Base-by-base conservation (phyloP, 139 green algal species). In the Nannochloris sp. region DNA sequence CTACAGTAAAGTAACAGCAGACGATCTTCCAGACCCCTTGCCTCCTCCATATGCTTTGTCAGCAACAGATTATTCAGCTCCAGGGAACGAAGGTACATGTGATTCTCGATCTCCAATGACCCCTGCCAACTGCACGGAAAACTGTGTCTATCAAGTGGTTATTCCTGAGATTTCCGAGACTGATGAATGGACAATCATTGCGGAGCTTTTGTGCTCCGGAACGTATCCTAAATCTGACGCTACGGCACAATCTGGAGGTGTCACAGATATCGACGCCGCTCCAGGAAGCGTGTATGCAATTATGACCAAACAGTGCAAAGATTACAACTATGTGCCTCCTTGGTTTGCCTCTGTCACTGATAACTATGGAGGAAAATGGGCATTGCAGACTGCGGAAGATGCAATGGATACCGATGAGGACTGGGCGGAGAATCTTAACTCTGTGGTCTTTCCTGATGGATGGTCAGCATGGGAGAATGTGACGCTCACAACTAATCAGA, bases 221-320 rank as follows among this genome's bases (percentile, higher is more conserved):
- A 51, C 46, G 2, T 51, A 51, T 14, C 46, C 46, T 51, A n/a
- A 12, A n/a, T 51, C 46, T n/a, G 46, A 14, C 10, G 12, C 9
- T 20, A n/a, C 46, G 10, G 46, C 10, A 51, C 3, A 2, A 0
- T 51, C 46, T 51, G 46, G 46, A n/a, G 46, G 46, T 51, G 46
- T 51, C 10, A 9, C 46, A 51, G 46, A 51, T 14, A 11, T 51
- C 9, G 46, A 51, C 12, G 46, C 46, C 46, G 46, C 46, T 51
- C 46, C 46, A n/a, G 46, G 46, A 2, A 51, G 9, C 12, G 46
- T 51, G 5, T 10, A n/a, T 1, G 46, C 12, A 2, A 11, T 51
- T 14, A 51, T 51, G 46, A 51, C 46, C 46, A 51, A 51, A 26
- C 46, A 51, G 46, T 51, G 46, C 46, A 51, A 51, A 51, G 46